Percentiles rank a stretch among this genome's conserved stretches.
Conservation (phyloP, 768 basidiomycete species). For the Phanerodontia chrysosporium region DNA sequence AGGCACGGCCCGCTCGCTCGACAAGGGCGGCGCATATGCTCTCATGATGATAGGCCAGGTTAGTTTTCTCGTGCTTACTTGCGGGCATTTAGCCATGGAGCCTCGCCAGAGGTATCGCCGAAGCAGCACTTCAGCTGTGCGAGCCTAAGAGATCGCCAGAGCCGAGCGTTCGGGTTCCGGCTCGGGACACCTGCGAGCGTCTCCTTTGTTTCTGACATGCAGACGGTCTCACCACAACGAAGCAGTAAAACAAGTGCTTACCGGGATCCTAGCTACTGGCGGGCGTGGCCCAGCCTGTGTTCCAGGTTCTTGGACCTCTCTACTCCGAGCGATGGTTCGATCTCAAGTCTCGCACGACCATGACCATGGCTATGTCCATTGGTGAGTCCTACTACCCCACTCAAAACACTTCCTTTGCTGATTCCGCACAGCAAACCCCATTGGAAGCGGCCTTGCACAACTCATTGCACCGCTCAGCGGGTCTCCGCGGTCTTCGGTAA, state of each 20-base stretch:
- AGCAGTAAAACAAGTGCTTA: background rate
- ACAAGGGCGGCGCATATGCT: conserved; percentile 50
- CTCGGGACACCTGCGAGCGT: too few relatives aligned
- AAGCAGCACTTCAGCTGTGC: too few relatives aligned
- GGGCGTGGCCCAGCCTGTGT: conserved; percentile 64
- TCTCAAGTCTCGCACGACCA: conserved; percentile 69
- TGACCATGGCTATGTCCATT: conserved; percentile 57
- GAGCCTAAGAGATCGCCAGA: background rate
- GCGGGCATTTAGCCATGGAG: too few relatives aligned
- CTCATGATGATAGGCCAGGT: conserved; percentile 74
- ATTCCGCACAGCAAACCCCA: conserved; percentile 15
- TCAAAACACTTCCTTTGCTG: background rate
- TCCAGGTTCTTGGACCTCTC: conserved; percentile 73
- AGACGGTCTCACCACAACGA: too few relatives aligned
- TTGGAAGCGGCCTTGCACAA: conserved; percentile 15
- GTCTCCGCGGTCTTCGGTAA: conserved; percentile 40
- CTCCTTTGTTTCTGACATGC: background rate
- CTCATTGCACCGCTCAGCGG: conserved; percentile 3
- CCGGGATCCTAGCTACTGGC: conserved; percentile 45
- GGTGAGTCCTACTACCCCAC: conserved; percentile 24
- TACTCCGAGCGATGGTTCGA: conserved; percentile 87
- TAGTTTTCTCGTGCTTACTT: conserved; percentile 2
- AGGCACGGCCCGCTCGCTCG: conserved; percentile 55
- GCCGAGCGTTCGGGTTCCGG: too few relatives aligned
- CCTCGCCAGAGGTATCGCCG: too few relatives aligned